These are phyloP conservation scores for Xylaria scruposa DNA, from an alignment of 495 filamentous ascomycete species.

Conservation along the genomic window DNA sequence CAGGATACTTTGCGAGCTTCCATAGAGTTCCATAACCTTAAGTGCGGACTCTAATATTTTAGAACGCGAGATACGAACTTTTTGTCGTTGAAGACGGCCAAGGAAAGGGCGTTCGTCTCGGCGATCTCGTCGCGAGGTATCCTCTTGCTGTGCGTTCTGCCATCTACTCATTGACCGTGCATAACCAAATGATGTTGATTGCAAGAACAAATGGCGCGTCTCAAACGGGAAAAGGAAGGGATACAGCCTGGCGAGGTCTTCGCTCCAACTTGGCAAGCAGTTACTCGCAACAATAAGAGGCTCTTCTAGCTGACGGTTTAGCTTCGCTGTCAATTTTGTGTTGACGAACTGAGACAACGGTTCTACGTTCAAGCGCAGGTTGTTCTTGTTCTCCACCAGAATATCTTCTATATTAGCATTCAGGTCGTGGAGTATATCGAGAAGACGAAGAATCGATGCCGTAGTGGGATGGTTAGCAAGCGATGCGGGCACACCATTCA, in stretches of 20 bases:
- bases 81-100: conserved; percentile 93
- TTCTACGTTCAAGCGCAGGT: conserved; percentile 73
- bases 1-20: conserved; percentile 89
- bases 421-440: conserved; percentile 91
- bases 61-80: conserved; percentile 91
- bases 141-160: conserved; percentile 87
- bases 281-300: conserved; percentile 98
- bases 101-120: conserved; percentile 91
- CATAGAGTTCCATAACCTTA: conserved; percentile 99
- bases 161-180: conserved; percentile 96
- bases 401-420: conserved; percentile 97
- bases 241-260: conserved; percentile 94
- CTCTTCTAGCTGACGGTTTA: conserved; percentile 96
- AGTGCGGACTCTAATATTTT: conserved; percentile 95
- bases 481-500: conserved; percentile 73
- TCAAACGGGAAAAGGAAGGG: conserved; percentile 99
- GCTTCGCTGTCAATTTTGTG: conserved; percentile 97
- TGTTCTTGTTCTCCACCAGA: conserved; percentile 82
- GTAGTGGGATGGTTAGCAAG: conserved; percentile 82
- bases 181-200: conserved; percentile 98
- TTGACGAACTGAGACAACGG: conserved; percentile 97
- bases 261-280: conserved; percentile 95
- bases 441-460: conserved; percentile 83
- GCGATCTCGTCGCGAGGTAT: conserved; percentile 79
- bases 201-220: conserved; percentile 94